Conservation (phyloP, 495 filamentous ascomycete species). For the Penicillium antarcticum region DNA sequence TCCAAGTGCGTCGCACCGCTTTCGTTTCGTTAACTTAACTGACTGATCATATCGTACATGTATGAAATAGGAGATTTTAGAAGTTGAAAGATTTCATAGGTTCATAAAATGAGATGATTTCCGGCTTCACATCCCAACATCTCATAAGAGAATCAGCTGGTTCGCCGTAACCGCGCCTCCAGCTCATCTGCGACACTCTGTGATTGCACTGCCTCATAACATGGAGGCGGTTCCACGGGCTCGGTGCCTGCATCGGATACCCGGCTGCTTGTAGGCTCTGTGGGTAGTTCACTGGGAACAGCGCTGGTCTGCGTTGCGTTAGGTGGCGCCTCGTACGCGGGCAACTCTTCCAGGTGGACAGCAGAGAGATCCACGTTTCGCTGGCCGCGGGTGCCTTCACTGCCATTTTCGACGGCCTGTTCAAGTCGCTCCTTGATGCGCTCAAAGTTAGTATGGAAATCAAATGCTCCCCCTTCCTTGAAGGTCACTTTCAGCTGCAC, state of each 20-base stretch:
- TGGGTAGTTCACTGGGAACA: constrained; percentile 3
- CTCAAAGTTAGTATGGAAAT: constrained; percentile 82
- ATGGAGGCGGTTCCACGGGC: constrained; percentile 82
- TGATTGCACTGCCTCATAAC: constrained; percentile 87
- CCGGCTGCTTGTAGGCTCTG: constrained; percentile 11
- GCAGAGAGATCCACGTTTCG: constrained; percentile 51
- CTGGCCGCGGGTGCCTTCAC: constrained; percentile 45
- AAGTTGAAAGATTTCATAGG: background rate
- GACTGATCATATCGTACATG: constrained; percentile 22
- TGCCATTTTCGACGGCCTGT: constrained; percentile 71
- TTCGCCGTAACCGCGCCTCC: constrained; percentile 44
- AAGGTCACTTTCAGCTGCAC: constrained; percentile 83
- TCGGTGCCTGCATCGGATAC: constrained; percentile 21
- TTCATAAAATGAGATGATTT: background rate
- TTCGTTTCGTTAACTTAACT: constrained; percentile 9
- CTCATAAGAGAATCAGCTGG: constrained; percentile 19
- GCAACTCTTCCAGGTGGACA: constrained; percentile 77
- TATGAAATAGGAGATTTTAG: background rate
- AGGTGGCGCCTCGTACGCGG: constrained; percentile 62
- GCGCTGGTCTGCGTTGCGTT: constrained; percentile 6
- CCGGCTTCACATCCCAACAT: background rate
- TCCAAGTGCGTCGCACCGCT: constrained; percentile 3
- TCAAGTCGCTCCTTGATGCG: constrained; percentile 77
- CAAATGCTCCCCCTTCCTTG: constrained; percentile 91
- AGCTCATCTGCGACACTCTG: constrained; percentile 66